phyloP scores from a whole-genome alignment of 441 rosid genomes.

The Syzygium syzygioides region DNA sequence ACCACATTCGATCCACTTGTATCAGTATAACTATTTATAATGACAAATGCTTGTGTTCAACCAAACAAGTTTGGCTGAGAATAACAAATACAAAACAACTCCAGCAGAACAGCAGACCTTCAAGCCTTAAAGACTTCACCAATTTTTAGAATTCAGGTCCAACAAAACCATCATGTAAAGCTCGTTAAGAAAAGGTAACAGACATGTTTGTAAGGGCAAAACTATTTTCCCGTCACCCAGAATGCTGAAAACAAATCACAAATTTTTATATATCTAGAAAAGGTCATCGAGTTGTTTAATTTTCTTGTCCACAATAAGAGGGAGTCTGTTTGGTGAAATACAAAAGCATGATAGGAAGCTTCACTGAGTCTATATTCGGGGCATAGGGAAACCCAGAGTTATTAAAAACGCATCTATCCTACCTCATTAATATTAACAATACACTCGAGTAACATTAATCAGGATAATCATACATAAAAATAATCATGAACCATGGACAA shows the following conservation, averaged over 20 bases:
- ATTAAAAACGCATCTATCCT: not conserved
- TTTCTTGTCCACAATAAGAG: not conserved
- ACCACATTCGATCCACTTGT: not conserved
- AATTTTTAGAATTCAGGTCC: not conserved
- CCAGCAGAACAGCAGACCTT: not conserved
- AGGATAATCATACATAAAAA: not conserved
- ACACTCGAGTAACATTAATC: not conserved
- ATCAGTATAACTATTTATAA: not conserved
- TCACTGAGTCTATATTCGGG: not conserved
- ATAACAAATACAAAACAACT: not conserved
- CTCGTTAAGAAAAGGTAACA: not conserved
- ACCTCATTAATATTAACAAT: not conserved
- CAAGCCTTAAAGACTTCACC: not conserved
- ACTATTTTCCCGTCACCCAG: not conserved
- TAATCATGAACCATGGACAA: not conserved
- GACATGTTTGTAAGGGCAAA: not conserved
- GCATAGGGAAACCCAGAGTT: not conserved
- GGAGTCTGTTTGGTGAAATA: not conserved
- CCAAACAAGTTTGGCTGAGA: not conserved
- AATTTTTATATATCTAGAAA: not conserved
- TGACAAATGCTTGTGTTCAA: not conserved
- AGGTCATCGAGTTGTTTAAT: not conserved
- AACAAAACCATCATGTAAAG: not conserved
- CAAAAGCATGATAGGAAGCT: not conserved
- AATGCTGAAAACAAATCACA: not conserved